Base-by-base conservation (phyloP, 169 alveolate genomes). In the Eimeria praecox region DNA sequence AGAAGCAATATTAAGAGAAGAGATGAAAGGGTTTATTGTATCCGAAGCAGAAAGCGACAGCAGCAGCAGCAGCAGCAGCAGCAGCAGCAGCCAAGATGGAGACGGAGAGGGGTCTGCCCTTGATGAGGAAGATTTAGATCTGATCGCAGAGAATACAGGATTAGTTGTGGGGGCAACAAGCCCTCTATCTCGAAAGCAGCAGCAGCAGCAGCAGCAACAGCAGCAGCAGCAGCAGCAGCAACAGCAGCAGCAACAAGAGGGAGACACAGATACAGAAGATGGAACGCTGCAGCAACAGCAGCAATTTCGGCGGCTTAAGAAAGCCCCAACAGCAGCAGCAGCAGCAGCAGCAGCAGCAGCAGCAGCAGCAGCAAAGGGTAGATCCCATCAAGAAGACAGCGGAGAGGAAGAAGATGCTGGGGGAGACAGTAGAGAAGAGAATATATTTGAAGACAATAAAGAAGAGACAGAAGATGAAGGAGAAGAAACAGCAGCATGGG, bases 81-180 rank as follows among this genome's bases (percentile, higher is more conserved):
- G 95, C 69, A 64, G 80, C 38, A 73, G 87, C 87, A 78, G 56
- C 56, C 5, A 12, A 5, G 20, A 49, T 8, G 77, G 62, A 3
- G 95, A 89, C 40, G 95, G 46, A n/a, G 95, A 69, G 9, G 69
- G 54, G 20, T 73, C 24, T 44, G 86, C 75, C 66, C 73, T 89
- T 30, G 95, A 89, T 49, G 95, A 89, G 9, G 95, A 89, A 16
- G 95, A 89, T 35, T 44, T 89, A 27, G 95, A 46, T 16, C 52
- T 89, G 52, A 89, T 89, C 20, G 95, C 75, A 16, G 95, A 89
- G 33, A 89, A 89, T 71, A 89, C 95, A 27, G 95, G 95, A 75
- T 44, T 89, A 35, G 35, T 78, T 20, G 95, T 89, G 33, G n/a
- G 75, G 20, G 33, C 42, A 4, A 18, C 49, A 6, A 30, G 49